Base-by-base conservation (phyloP, 148 eudicot genomes). In the Rhododendron griersonianum region DNA sequence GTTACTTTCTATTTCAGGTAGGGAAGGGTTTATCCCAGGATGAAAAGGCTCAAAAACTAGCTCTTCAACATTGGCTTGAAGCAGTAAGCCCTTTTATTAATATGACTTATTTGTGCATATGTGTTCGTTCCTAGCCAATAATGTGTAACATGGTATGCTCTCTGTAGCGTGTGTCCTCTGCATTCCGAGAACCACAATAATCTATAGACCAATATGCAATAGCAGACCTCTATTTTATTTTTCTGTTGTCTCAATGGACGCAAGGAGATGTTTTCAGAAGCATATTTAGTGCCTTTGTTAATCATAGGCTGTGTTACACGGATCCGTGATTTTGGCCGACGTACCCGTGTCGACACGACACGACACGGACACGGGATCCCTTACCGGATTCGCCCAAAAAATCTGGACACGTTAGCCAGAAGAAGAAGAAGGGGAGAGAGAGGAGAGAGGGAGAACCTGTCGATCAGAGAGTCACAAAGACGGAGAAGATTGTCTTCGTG, bases 51-150 rank as follows among this genome's bases (percentile, higher is more conserved):
- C 87, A 87, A 53, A 85, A 85, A 67, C 81, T 85, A 15, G 90
- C 90, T 78, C 86, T 88, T 21, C 87, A 86, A 63, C 90, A 88
- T 82, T 88, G 90, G 90, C 90, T 88, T 13, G 90, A 88, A 86
- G 90, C 90, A 21, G 90, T 88, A 86, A 86, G 90, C 50, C 76
- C 79, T 15, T 23, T 30, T 21, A 50, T 21, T 82, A 39, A 57
- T 21, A 57, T 25, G 19, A 79, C 10, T 25, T 8, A 0, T 37
- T 23, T 47, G 14, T 23, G 7, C 41, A 41, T 47, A 47, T 37
- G 4, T 2, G 25, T 18, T 15, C 48, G 39, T 75, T 33, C 78
- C 11, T 13, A 75, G 18, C 44, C 44, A 74, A 39, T 18, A 76
- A 76, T 39, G 80, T 21, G 25, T 41, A 76, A 39, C 50, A 41